Base-by-base conservation (phyloP, 257 asterid genomes). In the Fraxinus quadrangulata region DNA sequence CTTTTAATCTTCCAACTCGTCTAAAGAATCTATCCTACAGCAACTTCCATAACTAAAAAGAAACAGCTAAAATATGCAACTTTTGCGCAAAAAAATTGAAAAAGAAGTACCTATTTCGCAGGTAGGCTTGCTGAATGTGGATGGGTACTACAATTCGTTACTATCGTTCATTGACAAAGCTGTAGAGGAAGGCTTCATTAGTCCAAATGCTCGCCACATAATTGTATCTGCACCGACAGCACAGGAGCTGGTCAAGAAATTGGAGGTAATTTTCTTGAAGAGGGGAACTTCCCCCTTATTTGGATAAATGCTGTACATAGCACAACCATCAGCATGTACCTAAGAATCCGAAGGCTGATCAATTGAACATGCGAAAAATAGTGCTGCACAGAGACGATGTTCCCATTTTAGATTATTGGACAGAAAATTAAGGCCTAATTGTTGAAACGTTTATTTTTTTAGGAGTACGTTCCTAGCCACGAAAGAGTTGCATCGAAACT, bases 81-180 rank as follows among this genome's bases (percentile, higher is more conserved):
- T 59, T 21, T 59, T 8, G 5, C 1, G 14, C 49, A n/a, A 61
- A 21, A 47, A 78, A 5, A 23, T 33, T 54, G 24, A 30, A 5
- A 9, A 34, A 34, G 49, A 16, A 30, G 30, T 28, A 11, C 49
- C 49, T 6, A 30, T 83, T 80, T 71, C 81, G 80, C 83, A 94
- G 98, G 97, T 94, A 14, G 99, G 99, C 33, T 84, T 94, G 90
- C 86, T 94, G 80, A 94, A 94, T 68, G 99, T 94, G 78, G 99
- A 92, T 67, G 99, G 96, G 77, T 94, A 87, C 78, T 92, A 92
- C 80, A 92, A 92, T 85, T 90, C 96, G 3, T 81, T 94, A 67
- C 71, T 94, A 73, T 87, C 96, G 2, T 94, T 94, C 86, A 90
- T 94, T 10, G 98, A 94, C 87, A 88, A 92, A 85, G 98, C 98